Evolutionary conservation across 225 moss, liverwort and hornwort species (phyloP), one percentile per base, ranked within the genome.

Genomic region (Ulota crispa): DNA sequence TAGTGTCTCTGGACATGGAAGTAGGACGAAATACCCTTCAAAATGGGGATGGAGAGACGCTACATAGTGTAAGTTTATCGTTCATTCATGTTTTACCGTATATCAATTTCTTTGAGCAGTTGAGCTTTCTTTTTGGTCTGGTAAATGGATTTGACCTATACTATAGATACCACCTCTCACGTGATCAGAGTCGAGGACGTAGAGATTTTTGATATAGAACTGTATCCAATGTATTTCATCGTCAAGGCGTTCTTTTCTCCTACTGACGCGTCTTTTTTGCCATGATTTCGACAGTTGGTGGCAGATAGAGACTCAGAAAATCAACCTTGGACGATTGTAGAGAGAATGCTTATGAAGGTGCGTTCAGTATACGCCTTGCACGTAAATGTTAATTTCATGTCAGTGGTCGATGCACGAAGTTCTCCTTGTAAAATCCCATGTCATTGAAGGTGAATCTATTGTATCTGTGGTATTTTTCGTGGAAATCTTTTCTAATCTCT

Each of bases 261-360:
- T 68, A 60, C 41, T 80, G 39, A 89, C 36, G 75, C 27, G 61
- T 70, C 27, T 72, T 39, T 78, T 2, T 45, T 75, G 57, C 75
- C 43, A 50, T 79, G 57, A 79, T 70, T 73, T 53, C 79, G 67
- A 88, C 94, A 97, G 97, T 83, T 94, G 82, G 92, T 98, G 76
- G 89, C 95, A 84, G 97, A 95, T 70, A 81, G 86, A 77, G 94
- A 95, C 59, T 14, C 81, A 28, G 95, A 98, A 70, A 94, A 95
- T 85, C 95, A 98, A 64, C 97, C 97, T 73, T 98, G 97, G 97
- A 90, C 91, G 26, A 83, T 91, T 68, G 97, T 98, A 42, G 97
- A 98, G 75, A 93, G 82, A 88, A 91, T 90, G 85, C 94, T 92
- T 39, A 87, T 98, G 97, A 94, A 93, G 95, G 97, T 97, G 86